A percentile compares a stretch with the other conserved stretches of the same genome.
phyloP scores from a whole-genome alignment of 306 rosid genomes.

The Sicyos baderoa region DNA sequence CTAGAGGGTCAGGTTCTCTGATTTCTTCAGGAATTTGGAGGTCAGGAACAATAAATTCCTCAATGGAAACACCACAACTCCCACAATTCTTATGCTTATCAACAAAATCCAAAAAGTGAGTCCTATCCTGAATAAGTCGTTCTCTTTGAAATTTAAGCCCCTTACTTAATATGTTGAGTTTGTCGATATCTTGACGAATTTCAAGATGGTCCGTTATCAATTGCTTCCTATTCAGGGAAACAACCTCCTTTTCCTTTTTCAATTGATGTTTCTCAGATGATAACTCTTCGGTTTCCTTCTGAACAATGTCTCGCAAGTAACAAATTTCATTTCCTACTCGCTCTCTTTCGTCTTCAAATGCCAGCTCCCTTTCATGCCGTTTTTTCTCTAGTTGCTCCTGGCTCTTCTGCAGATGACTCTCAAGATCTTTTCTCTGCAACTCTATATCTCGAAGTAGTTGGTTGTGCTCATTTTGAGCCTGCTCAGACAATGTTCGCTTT shows the following conservation, averaged over 20 bases:
- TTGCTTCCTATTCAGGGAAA: slow-evolving; percentile 51
- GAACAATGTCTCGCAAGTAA: slow-evolving; percentile 45
- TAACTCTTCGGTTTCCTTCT: slow-evolving; percentile 57
- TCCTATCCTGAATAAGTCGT: slow-evolving; percentile 54
- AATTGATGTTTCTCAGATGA: slow-evolving; percentile 39
- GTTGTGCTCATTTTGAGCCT: slow-evolving; percentile 39
- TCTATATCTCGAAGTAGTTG: slow-evolving; percentile 63
- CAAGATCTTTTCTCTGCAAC: slow-evolving; percentile 46
- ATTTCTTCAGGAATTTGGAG: slow-evolving; percentile 51
- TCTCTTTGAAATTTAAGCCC: slow-evolving; percentile 71
- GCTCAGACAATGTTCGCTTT: slow-evolving; percentile 46
- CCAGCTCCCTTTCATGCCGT: slow-evolving; percentile 45
- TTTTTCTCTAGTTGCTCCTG: slow-evolving; percentile 47
- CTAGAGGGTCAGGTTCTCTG: slow-evolving; percentile 26
- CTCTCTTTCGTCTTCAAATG: slow-evolving; percentile 63
- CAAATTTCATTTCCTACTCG: slow-evolving; percentile 45
- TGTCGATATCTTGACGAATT: slow-evolving; percentile 59
- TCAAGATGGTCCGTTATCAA: slow-evolving; percentile 51
- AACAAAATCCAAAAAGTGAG: slow-evolving; percentile 49
- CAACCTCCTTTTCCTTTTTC: slow-evolving; percentile 50
- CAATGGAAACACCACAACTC: slow-evolving; percentile 51
- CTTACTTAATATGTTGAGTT: slow-evolving; percentile 60
- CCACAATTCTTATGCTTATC: slow-evolving; percentile 68
- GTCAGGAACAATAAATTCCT: slow-evolving; percentile 54
- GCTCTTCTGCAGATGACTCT: slow-evolving; percentile 45